Evolutionary conservation across 176 grass and related monocot species (phyloP), one percentile per base, ranked within the genome.

Genomic region (Tillandsia fasciculata): DNA sequence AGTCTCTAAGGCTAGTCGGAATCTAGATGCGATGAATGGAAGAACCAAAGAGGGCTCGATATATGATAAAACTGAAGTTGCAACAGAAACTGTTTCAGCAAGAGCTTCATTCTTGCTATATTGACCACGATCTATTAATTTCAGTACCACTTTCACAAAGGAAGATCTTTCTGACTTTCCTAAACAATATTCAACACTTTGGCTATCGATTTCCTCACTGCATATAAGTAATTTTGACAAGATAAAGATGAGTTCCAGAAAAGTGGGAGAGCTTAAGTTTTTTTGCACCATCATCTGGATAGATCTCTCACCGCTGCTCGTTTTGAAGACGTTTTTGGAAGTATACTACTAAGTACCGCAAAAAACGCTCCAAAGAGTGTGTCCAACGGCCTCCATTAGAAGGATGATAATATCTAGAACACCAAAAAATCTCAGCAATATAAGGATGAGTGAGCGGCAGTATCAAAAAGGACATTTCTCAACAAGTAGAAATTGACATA

Each of bases 351-450:
- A 97, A 83, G 76, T 85, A 77, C 23, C 89, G 86, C 78, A 97
- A 76, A 74, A 97, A 97, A 49, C 81, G 87, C 75, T 97, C 89
- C 78, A 97, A 74, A 42, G 86, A 81, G 66, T 90, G 83, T 64
- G 89, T 97, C 93, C 93, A 97, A 11, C 84, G 89, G 70, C 93
- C 93, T 67, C 93, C 93, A 86, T 97, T 97, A 53, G 93, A 97
- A 64, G 93, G 93, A 83, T 97, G 93, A 67, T 97, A 97, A 76
- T 92, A 97, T 77, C 93, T 97, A 81, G 47, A 87, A 83, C 68
- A 23, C 52, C 51, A 56, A 72, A 86, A 29, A 18, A 29, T 17
- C 65, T 48, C 27, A 68, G 52, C 68, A 78, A 52, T 68, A 61
- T 77, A 72, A 42, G 33, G 33, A 42, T 42, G 33, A 42, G 33